Evolutionary conservation across 805 yeast genomes (phyloP), one percentile per base, ranked within the genome.

Genomic region (Myxozyma nipponensis): DNA sequence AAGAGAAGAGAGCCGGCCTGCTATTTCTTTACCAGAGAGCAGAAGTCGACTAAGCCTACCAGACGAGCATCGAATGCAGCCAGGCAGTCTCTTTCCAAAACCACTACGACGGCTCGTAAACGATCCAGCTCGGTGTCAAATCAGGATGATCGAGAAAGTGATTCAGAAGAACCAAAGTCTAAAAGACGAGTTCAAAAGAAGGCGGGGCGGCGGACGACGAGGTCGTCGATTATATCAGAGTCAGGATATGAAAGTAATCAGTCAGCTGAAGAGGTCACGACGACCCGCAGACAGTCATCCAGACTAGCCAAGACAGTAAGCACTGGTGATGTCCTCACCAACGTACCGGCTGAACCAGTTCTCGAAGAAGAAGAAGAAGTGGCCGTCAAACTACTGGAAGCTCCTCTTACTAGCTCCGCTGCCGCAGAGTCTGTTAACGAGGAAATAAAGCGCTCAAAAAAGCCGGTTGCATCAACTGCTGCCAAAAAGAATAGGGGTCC

Each of bases 1-100:
- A 54, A 61, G n/a, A 65, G 68, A 46, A 63, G 77, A 44, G 65
- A 68, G 21, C 72, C 70, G 2, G 61, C 69, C 24, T 74, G 84
- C 63, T 67, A 70, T 55, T 66, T 73, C 35, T 73, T 74, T 48
- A 55, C 62, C 3, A 49, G 59, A 6, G 37, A 17, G 22, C 57
- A 44, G 25, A 36, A 47, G 17, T 30, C 53, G 18, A 39, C 59
- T 17, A 37, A 40, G 23, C 42, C 44, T n/a, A 46, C 53, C 10
- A 23, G 40, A 10, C 35, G 52, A 3, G 17, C 42, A 10, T 37
- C 36, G 10, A 44, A 28, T 15, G 32, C 32, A 7, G 13, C 32
- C 32, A 28, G 32, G 32, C 32, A 28, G 32, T 28, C 32, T 7
- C 7, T 28, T 9, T 9, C 13, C 32, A 45, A 36, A 22, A 34